Conservation (phyloP, 495 filamentous ascomycete species). For the Margaritispora aquatica region DNA sequence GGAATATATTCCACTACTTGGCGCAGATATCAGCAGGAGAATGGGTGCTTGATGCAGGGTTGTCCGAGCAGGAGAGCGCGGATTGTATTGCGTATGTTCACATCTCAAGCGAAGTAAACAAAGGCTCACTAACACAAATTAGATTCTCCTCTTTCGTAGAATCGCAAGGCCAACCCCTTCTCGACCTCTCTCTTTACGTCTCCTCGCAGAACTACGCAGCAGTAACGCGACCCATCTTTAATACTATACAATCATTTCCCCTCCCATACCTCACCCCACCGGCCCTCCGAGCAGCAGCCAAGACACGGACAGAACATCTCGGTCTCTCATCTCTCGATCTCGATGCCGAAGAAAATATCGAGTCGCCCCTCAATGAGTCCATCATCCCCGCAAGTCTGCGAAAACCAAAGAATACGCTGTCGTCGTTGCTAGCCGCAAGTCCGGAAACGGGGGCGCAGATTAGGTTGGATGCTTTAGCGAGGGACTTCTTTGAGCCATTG, state of each 20-base stretch:
- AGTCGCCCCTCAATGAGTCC: slow-evolving; percentile 14
- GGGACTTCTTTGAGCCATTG: slow-evolving; percentile 63
- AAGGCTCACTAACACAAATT: slow-evolving; percentile 14
- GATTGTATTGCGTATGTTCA: slow-evolving; percentile 50
- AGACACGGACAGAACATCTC: slow-evolving; percentile 64
- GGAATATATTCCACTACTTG: slow-evolving; percentile 68
- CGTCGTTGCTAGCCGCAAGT: slow-evolving; percentile 27
- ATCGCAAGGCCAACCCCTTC: slow-evolving; percentile 55
- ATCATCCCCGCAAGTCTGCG: slow-evolving; percentile 24
- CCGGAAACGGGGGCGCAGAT: slow-evolving; percentile 54
- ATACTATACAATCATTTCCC: slow-evolving; percentile 70
- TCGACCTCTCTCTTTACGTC: slow-evolving; percentile 81
- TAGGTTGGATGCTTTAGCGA: slow-evolving; percentile 60
- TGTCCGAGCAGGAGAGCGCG: slow-evolving; percentile 39
- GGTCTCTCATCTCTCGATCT: slow-evolving; percentile 63
- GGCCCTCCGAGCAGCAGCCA: slow-evolving; percentile 57
- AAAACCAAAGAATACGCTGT: slow-evolving; percentile 25
- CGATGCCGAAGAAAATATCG: slow-evolving; percentile 30
- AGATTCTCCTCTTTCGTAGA: slow-evolving; percentile 52
- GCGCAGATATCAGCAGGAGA: slow-evolving; percentile 39
- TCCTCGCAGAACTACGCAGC: slow-evolving; percentile 76
- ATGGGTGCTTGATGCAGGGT: slow-evolving; percentile 49
- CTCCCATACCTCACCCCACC: slow-evolving; percentile 75
- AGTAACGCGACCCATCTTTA: slow-evolving; percentile 69
- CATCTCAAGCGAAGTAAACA: not conserved